These are phyloP conservation scores for Heterococcus sp. DNA, from an alignment of 108 stramenopile species.

Conservation along the genomic window DNA sequence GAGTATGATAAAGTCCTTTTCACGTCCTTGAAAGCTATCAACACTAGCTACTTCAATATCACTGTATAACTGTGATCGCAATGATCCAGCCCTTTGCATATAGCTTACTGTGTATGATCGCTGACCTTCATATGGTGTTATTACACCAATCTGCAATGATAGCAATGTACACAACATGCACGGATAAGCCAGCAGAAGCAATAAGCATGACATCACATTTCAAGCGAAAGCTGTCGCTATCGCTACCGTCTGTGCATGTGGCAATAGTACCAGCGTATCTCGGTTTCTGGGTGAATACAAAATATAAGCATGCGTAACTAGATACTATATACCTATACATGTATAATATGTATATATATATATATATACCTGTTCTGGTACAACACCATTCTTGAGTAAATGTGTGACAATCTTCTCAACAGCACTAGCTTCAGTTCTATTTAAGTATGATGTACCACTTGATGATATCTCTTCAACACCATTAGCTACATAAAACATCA, in stretches of 20 bases:
- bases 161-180: not conserved
- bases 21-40: slow-evolving; percentile 97
- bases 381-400: slow-evolving; percentile 84
- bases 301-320: not conserved
- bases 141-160: slow-evolving; percentile 49
- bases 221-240: too few relatives aligned
- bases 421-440: slow-evolving; percentile 90
- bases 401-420: slow-evolving; percentile 92
- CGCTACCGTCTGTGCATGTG: too few relatives aligned
- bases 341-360: not conserved
- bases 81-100: slow-evolving; percentile 78
- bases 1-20: slow-evolving; percentile 94
- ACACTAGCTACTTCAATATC: slow-evolving; percentile 94
- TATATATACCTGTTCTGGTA: slow-evolving; percentile 85
- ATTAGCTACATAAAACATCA: slow-evolving; percentile 81
- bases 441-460: slow-evolving; percentile 93
- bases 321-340: not conserved
- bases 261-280: too few relatives aligned
- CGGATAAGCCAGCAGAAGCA: not conserved
- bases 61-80: slow-evolving; percentile 76
- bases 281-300: not conserved
- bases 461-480: slow-evolving; percentile 96
- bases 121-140: slow-evolving; percentile 98
- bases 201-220: not conserved
- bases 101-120: slow-evolving; percentile 86